Base-by-base conservation (phyloP, 305 asterid species). In the Rubia occidens region DNA sequence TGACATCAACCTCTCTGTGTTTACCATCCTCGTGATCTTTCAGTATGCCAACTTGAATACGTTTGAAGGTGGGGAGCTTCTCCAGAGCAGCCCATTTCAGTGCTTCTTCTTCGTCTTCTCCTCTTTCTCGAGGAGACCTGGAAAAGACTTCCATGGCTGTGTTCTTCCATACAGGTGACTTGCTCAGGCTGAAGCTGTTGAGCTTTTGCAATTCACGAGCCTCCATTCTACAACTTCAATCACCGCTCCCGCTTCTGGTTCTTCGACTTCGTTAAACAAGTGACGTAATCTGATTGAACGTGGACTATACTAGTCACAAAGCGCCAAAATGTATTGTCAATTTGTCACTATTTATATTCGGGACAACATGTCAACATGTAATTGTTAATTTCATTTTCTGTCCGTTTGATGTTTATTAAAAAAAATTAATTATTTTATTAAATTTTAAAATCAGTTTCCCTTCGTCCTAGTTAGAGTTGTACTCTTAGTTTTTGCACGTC, bases 21-120 rank as follows among this genome's bases (percentile, higher is more conserved):
- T 39, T 74, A 20, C 89, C 88, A 15, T 78, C 71, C 40, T 82
- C 73, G 72, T 86, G 67, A 39, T 63, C 83, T 17, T 82, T 64
- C 9, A 85, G 67, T 42, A 85, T 73, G 40, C 88, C 87, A 68
- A 76, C 78, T 42, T 75, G 73, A 39, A 85, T 45, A 64, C 95
- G 82, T 66, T 84, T 85, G 17, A 78, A 85, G 11, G 95, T 88
- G 6, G 89, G 91, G 13, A 85, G 86, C 70, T 78, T 85, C 45
- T 88, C 87, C 2, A 85, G 77, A 1, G 95, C 89, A 17, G 89
- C 91, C 95, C 89, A 88, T 73, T 82, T 80, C 8, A 87, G 65
- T 8, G 89, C 88, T 58, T 71, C 89, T 74, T 78, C 89, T 72
- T 78, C 87, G 71, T 72, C 71, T 44, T 44, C 66, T 32, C 42